Conservation (phyloP, 176 grass and related monocot species). For the Cenchrus purpureus region DNA sequence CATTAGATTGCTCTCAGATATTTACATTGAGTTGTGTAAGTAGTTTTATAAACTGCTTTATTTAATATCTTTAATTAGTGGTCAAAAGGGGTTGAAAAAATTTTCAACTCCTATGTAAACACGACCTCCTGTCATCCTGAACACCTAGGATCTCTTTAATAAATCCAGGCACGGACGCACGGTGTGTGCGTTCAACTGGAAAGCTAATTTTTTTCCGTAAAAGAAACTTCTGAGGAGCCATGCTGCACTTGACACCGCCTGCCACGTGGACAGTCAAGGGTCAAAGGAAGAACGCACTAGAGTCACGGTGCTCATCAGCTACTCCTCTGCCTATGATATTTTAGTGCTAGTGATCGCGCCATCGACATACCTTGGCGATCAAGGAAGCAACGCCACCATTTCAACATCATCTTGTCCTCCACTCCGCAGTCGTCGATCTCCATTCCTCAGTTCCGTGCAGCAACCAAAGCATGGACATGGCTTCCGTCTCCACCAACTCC, state of each 20-base stretch:
- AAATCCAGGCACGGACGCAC: not conserved
- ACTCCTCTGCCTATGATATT: not conserved
- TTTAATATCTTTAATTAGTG: too few relatives aligned
- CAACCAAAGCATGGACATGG: not conserved
- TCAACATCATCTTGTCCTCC: not conserved
- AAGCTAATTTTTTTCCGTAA: not conserved
- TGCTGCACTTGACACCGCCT: too few relatives aligned
- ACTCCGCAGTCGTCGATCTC: not conserved
- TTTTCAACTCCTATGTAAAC: too few relatives aligned
- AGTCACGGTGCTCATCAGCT: not conserved
- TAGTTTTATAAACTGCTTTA: too few relatives aligned
- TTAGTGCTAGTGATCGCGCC: not conserved
- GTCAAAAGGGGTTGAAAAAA: too few relatives aligned
- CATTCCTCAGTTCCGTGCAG: not conserved
- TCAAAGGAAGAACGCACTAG: not conserved
- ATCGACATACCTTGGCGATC: not conserved
- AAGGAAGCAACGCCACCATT: conserved; percentile 16
- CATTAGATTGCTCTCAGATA: too few relatives aligned
- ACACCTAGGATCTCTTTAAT: not conserved
- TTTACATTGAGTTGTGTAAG: too few relatives aligned
- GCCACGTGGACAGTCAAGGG: not conserved
- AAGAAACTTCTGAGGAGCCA: not conserved
- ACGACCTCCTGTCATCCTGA: not conserved
- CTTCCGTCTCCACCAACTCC: conserved; percentile 5
- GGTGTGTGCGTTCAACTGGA: not conserved